These are phyloP conservation scores for Globisporangium ultimum DNA, from an alignment of 352 stramenopile species.

Conservation along the genomic window DNA sequence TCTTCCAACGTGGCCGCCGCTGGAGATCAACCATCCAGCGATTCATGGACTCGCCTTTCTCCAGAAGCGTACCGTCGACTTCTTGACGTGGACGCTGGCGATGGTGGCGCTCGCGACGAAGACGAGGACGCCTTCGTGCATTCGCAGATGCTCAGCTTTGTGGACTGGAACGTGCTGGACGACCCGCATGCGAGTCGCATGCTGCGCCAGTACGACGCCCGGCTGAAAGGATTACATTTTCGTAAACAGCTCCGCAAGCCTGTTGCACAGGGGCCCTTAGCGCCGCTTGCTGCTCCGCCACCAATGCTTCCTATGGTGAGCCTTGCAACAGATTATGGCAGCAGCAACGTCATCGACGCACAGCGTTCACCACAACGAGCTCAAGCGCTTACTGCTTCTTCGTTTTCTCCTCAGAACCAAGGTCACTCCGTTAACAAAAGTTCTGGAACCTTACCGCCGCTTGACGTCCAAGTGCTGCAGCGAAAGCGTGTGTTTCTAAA, in stretches of 20 bases:
- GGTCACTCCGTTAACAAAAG: not conserved
- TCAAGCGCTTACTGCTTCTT: not conserved
- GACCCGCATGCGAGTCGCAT: not conserved
- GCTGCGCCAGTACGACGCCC: slow-evolving; percentile 2
- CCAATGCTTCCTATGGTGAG: not conserved
- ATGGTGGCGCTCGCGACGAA: slow-evolving; percentile 29
- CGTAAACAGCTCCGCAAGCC: not conserved
- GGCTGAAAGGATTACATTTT: not conserved
- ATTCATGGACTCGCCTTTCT: slow-evolving; percentile 21
- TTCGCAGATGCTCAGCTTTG: slow-evolving; percentile 7
- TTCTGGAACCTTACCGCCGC: slow-evolving; percentile 18
- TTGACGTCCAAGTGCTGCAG: slow-evolving; percentile 39
- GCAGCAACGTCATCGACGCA: not conserved
- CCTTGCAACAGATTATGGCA: not conserved
- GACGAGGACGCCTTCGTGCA: slow-evolving; percentile 9
- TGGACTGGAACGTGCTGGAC: slow-evolving; percentile 8
- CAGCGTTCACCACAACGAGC: not conserved
- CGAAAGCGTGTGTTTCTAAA: slow-evolving; percentile 39
- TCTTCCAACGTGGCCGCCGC: too few species aligned
- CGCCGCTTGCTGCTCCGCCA: not conserved
- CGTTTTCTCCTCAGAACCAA: not conserved
- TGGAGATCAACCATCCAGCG: too few species aligned
- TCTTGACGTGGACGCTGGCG: slow-evolving; percentile 1
- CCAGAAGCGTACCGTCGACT: slow-evolving; percentile 20
- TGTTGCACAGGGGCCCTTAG: not conserved